These are phyloP conservation scores for Rosa lucieae DNA, from an alignment of 306 rosid genomes.

Conservation along the genomic window DNA sequence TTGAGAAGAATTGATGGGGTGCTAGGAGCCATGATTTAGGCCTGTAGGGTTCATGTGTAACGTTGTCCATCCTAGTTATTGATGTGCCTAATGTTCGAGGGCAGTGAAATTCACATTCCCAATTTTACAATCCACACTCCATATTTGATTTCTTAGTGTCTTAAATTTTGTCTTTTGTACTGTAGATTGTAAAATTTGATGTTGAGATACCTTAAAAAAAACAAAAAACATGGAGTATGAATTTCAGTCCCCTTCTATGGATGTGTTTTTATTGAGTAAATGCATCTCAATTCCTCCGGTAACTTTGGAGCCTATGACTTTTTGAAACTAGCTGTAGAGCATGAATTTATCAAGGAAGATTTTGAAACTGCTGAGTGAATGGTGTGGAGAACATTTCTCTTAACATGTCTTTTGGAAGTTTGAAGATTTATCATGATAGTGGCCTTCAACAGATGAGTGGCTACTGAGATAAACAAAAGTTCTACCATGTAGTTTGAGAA, in stretches of 20 bases:
- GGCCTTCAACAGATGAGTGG: background rate
- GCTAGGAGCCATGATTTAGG: background rate
- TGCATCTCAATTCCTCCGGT: background rate
- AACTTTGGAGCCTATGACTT: background rate
- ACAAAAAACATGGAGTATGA: too few relatives aligned
- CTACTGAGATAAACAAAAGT: background rate
- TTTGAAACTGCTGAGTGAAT: background rate
- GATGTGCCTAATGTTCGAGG: background rate
- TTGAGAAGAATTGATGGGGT: too few relatives aligned
- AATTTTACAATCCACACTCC: too few relatives aligned
- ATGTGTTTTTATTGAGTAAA: background rate
- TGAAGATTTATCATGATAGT: background rate
- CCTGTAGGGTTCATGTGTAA: background rate
- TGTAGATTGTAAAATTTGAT: too few relatives aligned
- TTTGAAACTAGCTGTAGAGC: background rate
- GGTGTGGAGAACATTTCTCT: background rate
- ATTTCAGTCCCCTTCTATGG: background rate
- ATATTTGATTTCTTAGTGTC: too few relatives aligned
- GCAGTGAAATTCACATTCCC: too few relatives aligned
- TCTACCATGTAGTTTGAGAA: background rate
- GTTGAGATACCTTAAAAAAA: too few relatives aligned
- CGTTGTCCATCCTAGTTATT: background rate
- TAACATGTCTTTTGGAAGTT: background rate
- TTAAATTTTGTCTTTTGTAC: too few relatives aligned
- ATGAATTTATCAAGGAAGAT: background rate